Conservation (phyloP, 768 basidiomycete genomes). For the Xerocomellus chrysenteron region DNA sequence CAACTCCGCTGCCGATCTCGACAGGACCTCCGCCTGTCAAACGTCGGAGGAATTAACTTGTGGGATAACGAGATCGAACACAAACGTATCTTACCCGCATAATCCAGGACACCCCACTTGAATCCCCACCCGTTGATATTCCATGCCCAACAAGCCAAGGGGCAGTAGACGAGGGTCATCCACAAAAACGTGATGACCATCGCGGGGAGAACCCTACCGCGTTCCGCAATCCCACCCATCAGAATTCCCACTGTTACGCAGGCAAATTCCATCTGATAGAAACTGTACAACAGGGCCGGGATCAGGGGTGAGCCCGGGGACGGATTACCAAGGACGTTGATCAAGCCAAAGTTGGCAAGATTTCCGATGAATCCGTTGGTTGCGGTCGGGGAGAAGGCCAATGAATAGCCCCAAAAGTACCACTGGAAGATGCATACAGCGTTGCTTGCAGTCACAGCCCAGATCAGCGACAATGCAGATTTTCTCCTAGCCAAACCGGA, state of each 20-base stretch:
- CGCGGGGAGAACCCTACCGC: conserved; percentile 78
- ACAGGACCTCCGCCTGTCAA: conserved; percentile 77
- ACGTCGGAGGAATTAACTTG: not conserved
- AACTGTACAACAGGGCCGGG: conserved; percentile 79
- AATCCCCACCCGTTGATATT: conserved; percentile 79
- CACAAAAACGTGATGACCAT: conserved; percentile 82
- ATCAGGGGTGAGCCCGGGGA: conserved; percentile 80
- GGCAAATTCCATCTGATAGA: conserved; percentile 87
- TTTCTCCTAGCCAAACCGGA: conserved; percentile 72
- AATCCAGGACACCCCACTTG: conserved; percentile 84
- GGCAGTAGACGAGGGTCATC: conserved; percentile 87
- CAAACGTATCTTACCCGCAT: conserved; percentile 57
- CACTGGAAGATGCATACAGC: conserved; percentile 78
- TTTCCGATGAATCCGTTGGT: conserved; percentile 79
- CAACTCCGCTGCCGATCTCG: conserved; percentile 83
- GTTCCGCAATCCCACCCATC: conserved; percentile 82
- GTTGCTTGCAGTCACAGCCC: conserved; percentile 71
- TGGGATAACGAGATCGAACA: conserved; percentile 1
- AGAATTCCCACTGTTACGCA: conserved; percentile 78
- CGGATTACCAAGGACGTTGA: conserved; percentile 65
- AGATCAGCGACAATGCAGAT: conserved; percentile 68
- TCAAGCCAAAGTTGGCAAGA: conserved; percentile 74
- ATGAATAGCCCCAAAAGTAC: conserved; percentile 81
- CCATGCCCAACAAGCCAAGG: conserved; percentile 87
- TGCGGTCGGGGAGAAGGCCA: conserved; percentile 78